A percentile compares a stretch with the other conserved stretches of the same genome.
Conservation (phyloP, 2,329 filamentous ascomycete genomes). For the Septoria petroselini region DNA sequence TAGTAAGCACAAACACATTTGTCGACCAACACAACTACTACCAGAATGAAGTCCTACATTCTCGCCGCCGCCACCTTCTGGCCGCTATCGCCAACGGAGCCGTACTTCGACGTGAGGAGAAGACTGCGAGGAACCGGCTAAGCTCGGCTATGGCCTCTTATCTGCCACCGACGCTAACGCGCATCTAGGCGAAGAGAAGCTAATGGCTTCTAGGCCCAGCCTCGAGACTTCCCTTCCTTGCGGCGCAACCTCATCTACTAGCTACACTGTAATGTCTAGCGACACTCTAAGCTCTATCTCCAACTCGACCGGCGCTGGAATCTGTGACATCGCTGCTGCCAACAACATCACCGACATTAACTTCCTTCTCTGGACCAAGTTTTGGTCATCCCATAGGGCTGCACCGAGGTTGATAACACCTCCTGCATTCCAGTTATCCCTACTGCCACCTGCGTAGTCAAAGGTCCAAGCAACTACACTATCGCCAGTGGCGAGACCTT, state of each 20-base stretch:
- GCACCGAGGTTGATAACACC: constrained; percentile 29
- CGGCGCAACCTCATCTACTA: constrained; percentile 20
- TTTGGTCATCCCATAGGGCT: constrained; percentile 33
- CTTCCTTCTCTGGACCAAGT: constrained; percentile 33
- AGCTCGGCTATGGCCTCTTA: background rate
- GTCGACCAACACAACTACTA: too few species aligned
- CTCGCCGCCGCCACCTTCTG: constrained; percentile 14
- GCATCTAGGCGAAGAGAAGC: constrained; percentile 1
- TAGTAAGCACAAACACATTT: background rate
- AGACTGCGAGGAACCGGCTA: constrained; percentile 5
- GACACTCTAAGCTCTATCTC: constrained; percentile 29
- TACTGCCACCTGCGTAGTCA: constrained; percentile 28
- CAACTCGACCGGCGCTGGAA: constrained; percentile 24
- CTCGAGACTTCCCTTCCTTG: constrained; percentile 15
- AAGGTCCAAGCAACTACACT: constrained; percentile 28
- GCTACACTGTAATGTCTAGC: constrained; percentile 23
- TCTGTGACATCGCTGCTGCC: constrained; percentile 30
- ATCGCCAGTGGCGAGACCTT: constrained; percentile 28
- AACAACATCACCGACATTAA: constrained; percentile 39
- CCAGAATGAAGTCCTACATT: constrained; percentile 13
- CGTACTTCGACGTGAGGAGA: constrained; percentile 8
- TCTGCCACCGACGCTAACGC: background rate
- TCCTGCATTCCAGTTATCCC: constrained; percentile 21
- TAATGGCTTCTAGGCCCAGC: background rate
- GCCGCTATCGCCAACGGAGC: constrained; percentile 14